Evolutionary conservation across 2,329 filamentous ascomycete species (phyloP), one percentile per base, ranked within the genome.

Genomic region (Samsoniella hepiali): DNA sequence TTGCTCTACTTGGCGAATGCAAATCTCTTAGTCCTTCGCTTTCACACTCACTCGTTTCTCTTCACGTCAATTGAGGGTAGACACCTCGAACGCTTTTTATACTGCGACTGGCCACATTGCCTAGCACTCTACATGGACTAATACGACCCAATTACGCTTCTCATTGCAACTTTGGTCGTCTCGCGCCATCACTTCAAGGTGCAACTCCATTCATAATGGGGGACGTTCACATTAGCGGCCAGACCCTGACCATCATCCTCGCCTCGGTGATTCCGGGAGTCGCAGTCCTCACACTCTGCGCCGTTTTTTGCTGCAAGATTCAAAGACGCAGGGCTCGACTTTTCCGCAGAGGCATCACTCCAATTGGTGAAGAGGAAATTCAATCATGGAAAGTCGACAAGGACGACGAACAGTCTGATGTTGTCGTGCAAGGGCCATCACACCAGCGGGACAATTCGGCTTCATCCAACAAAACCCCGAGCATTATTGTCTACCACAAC

Each of bases 341-440:
- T 62, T 78, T 84, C 67, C 77, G 79, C 58, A 77, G 86, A 58
- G 84, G 83, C 55, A 83, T 84, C 51, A 84, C 84, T 0, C 86
- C 86, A 13, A 87, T 88, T 64, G 81, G 83, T 66, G 86, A 88
- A 68, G 85, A 88, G 65, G 86, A 88, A 71, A 88, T 88, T 64
- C 84, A 84, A 67, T 86, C 84, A 4, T 88, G 86, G 86, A 86
- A 84, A 69, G 74, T 75, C 34, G 76, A 74, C 60, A 72, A 70
- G 10, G 63, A 68, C 56, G 67, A 70, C 47, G 71, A 76, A 67
- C 74, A 76, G 70, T 67, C 69, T 13, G 74, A 60, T n/a, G 64
- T 69, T 45, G 65, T 67, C 38, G 67, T 69, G 59, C 49, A 47
- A 22, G 64, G 63, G 31, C 31, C 65, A 29, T 63, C 58, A 15